Base-by-base conservation (phyloP, 1,284 basidiomycete species). In the Porodaedalea pini region DNA sequence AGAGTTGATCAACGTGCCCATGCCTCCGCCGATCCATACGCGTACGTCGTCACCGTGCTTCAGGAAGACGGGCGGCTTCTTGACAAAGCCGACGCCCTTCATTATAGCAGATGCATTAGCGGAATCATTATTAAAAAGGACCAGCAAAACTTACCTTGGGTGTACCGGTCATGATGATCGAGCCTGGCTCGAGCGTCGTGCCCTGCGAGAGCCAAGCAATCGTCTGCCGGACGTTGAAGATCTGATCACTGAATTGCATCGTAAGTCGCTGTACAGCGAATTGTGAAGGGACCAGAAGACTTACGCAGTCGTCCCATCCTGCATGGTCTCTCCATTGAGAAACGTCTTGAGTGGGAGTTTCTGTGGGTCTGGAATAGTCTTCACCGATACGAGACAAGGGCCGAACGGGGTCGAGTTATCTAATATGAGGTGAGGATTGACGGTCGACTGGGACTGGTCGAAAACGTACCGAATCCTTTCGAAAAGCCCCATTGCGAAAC, bases 401-500 rank as follows among this genome's bases (percentile, higher is more conserved):
- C 90, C 91, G 25, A 90, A 70, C 0, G 91, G 91, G 53, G 81
- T 88, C 3, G 83, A 85, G 68, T 89, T 81, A 67, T 90, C 87
- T 88, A 51, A 40, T 11, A 19, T 31, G 61, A 37, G 48, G 54
- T 41, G 37, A 48, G 31, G 25, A 25, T 4, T n/a, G 2, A 13
- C 6, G 4, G 11, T 21, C 6, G 29, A 1, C 11, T 29, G n/a
- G n/a, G 25, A 48, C 23, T 27, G 11, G 10, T 41, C 23, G 23
- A 21, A 31, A 7, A 69, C 78, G 39, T 48, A 88, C 86, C 88
- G 61, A 89, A 91, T 31, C 87, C 79, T 69, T 93, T 93, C n/a
- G 87, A 89, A 71, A 91, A 92, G 23, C 80, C 76, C 90, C 91
- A 93, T 66, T 93, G 90, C 0, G 85, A 85, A 2, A 85, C 82